These are phyloP conservation scores for Didymella segeticola DNA, from an alignment of 2,329 filamentous ascomycete species.

Conservation along the genomic window DNA sequence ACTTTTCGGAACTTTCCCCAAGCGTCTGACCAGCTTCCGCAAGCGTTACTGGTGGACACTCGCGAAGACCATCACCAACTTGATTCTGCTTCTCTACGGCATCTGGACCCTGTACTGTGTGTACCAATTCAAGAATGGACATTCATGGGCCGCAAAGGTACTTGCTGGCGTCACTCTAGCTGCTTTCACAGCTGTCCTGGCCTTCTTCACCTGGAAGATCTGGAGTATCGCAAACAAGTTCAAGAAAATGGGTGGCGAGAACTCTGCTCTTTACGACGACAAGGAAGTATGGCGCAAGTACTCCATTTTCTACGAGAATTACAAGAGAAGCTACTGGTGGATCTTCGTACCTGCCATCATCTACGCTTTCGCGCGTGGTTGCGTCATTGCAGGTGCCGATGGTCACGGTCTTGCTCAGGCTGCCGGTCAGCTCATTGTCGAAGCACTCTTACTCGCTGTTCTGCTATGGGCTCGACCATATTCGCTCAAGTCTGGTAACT, in stretches of 20 bases:
- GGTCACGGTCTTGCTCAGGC: constrained; percentile 85
- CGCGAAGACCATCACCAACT: constrained; percentile 83
- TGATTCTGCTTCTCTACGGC: constrained; percentile 91
- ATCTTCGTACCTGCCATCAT: constrained; percentile 87
- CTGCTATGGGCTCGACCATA: constrained; percentile 87
- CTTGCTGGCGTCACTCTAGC: constrained; percentile 82
- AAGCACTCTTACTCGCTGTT: constrained; percentile 77
- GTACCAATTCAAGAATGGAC: constrained; percentile 91
- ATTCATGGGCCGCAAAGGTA: constrained; percentile 89
- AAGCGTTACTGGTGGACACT: constrained; percentile 97
- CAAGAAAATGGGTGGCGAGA: constrained; percentile 77
- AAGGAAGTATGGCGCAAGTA: constrained; percentile 94
- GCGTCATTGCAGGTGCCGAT: constrained; percentile 82
- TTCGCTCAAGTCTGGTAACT: constrained; percentile 83
- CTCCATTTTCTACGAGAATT: constrained; percentile 95
- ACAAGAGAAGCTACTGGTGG: constrained; percentile 97
- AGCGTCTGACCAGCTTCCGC: constrained; percentile 81
- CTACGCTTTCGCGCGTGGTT: constrained; percentile 90
- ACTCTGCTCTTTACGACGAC: constrained; percentile 79
- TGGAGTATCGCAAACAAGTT: constrained; percentile 76
- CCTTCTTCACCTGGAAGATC: constrained; percentile 85
- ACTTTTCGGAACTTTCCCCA: constrained; percentile 84
- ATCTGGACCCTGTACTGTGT: constrained; percentile 96
- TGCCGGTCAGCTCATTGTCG: constrained; percentile 79
- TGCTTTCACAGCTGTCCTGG: constrained; percentile 81